Percentiles rank a stretch among this genome's conserved stretches.
These are phyloP conservation scores for Zoysia japonica DNA, from an alignment of 176 grass and related monocot genomes.

Conservation along the genomic window DNA sequence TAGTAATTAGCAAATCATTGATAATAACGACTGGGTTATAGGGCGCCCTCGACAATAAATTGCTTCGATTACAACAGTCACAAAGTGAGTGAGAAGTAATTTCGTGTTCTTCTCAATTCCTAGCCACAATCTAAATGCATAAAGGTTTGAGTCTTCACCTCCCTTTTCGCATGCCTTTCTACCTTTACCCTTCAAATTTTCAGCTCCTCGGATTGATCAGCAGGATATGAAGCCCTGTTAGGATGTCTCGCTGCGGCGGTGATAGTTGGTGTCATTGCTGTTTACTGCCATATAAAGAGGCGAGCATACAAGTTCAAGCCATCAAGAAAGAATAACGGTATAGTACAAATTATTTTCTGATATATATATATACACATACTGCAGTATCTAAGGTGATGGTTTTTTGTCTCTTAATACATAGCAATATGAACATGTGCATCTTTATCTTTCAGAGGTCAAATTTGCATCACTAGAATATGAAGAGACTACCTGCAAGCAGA, in stretches of 20 bases:
- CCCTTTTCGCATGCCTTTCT: conserved; percentile 12
- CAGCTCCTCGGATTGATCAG: conserved; percentile 16
- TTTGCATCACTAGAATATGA: conserved; percentile 48
- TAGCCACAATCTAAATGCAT: conserved; percentile 44
- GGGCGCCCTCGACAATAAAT: conserved; percentile 30
- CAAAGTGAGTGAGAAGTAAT: conserved; percentile 26
- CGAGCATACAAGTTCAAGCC: conserved; percentile 33
- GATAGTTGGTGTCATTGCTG: conserved; percentile 19
- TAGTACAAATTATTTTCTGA: conserved; percentile 8
- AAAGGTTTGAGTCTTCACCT: conserved; percentile 37
- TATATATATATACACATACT: conserved; percentile 13
- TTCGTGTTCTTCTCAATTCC: conserved; percentile 4
- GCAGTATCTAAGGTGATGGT: neutral
- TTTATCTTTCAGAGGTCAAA: conserved; percentile 37
- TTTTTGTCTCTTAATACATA: conserved; percentile 23
- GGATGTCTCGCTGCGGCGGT: conserved; percentile 41
- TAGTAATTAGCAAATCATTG: conserved; percentile 25
- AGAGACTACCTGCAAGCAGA: conserved; percentile 51
- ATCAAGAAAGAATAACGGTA: conserved; percentile 46
- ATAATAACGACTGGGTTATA: conserved; percentile 39
- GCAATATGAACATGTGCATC: neutral
- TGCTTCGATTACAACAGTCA: conserved; percentile 9
- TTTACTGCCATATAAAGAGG: conserved; percentile 45
- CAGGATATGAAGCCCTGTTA: conserved; percentile 48
- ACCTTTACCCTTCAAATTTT: conserved; percentile 15